phyloP scores from a whole-genome alignment of 2,329 filamentous ascomycete genomes.

The Ophiostoma himal-ulmi region DNA sequence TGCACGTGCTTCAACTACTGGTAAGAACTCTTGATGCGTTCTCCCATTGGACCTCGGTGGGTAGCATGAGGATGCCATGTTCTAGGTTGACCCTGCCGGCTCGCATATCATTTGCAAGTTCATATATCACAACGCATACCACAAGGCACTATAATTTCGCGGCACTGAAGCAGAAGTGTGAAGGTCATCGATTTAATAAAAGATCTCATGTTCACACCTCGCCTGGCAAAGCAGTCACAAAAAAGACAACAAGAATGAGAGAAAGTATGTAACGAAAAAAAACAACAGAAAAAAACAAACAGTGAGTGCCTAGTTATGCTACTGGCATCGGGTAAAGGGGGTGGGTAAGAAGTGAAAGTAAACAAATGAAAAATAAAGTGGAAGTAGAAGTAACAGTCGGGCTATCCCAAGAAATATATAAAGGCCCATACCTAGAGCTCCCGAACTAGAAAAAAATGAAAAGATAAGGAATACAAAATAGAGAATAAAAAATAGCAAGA shows the following conservation, averaged over 20 bases:
- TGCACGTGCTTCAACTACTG: not conserved
- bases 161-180: not conserved
- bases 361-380: constrained; percentile 1
- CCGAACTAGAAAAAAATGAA: not conserved
- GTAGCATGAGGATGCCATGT: not conserved
- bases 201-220: constrained; percentile 7
- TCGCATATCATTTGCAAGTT: not conserved
- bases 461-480: constrained; percentile 6
- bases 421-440: constrained; percentile 6
- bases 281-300: not conserved
- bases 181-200: constrained; percentile 11
- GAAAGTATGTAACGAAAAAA: constrained; percentile 4
- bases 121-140: not conserved
- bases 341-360: constrained; percentile 1
- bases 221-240: not conserved
- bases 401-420: constrained; percentile 9
- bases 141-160: not conserved
- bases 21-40: not conserved
- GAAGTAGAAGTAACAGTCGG: not conserved
- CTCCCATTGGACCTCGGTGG: not conserved
- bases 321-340: constrained; percentile 13
- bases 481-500: not conserved
- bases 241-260: not conserved
- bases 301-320: constrained; percentile 1
- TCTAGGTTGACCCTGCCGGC: not conserved